Evolutionary conservation across 352 stramenopile genomes (phyloP).

Genomic region (Globisporangium middletonii): DNA sequence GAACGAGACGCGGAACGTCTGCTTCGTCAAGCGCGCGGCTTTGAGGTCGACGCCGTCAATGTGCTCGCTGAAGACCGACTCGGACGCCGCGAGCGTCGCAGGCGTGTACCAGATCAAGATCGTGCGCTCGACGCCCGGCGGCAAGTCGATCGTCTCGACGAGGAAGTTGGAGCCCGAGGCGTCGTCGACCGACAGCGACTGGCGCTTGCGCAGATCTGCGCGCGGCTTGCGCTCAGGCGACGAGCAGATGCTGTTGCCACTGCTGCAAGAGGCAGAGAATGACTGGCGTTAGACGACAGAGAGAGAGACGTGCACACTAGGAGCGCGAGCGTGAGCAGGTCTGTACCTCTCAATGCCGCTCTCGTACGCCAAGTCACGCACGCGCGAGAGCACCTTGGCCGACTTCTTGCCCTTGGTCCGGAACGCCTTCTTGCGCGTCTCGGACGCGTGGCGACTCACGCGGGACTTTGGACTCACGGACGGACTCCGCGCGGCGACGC

Average conservation of each 20-base stretch:
- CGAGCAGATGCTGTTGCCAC: constrained; percentile 57
- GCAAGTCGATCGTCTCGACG: constrained; percentile 84
- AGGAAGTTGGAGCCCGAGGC: constrained; percentile 78
- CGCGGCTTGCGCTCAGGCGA: constrained; percentile 64
- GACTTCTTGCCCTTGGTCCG: constrained; percentile 49
- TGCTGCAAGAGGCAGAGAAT: constrained; percentile 9
- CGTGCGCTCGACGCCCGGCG: constrained; percentile 80
- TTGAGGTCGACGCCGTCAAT: constrained; percentile 75
- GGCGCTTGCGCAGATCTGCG: constrained; percentile 38
- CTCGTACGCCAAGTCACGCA: constrained; percentile 63
- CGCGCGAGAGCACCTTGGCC: constrained; percentile 37
- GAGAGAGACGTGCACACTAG: neutral
- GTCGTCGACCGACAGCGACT: constrained; percentile 42
- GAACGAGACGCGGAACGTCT: constrained; percentile 86
- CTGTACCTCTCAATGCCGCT: constrained; percentile 74
- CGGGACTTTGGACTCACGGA: constrained; percentile 52
- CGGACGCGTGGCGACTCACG: constrained; percentile 19
- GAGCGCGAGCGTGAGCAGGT: neutral
- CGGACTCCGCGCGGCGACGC: constrained; percentile 36
- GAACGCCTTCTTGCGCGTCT: constrained; percentile 41
- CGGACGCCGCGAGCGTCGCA: constrained; percentile 28
- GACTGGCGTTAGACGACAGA: neutral
- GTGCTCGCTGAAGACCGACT: constrained; percentile 30
- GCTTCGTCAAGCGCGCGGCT: constrained; percentile 71
- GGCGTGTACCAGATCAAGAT: constrained; percentile 87